These are phyloP conservation scores for Avena eriantha DNA, from an alignment of 176 grass and related monocot genomes.

Conservation along the genomic window DNA sequence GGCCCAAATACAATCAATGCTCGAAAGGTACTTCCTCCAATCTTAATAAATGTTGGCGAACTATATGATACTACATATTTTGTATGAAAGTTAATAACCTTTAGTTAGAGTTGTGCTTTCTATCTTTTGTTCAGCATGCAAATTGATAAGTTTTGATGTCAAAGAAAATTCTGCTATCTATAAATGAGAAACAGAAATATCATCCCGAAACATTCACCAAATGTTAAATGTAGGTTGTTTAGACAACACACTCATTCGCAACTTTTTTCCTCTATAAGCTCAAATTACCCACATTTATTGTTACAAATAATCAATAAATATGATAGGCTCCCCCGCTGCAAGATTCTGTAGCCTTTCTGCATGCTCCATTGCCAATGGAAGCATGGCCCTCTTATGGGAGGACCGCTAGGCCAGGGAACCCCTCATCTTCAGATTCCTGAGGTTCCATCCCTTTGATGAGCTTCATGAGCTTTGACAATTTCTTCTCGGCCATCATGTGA, in stretches of 20 bases:
- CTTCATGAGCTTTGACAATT: not conserved
- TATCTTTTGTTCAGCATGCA: slow-evolving; percentile 18
- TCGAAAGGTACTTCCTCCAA: slow-evolving; percentile 50
- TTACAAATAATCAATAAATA: no score
- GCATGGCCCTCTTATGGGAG: not conserved
- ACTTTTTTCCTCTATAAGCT: slow-evolving; percentile 12
- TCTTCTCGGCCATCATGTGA: not conserved
- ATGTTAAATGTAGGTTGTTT: not conserved
- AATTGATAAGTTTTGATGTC: not conserved
- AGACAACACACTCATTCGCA: slow-evolving; percentile 1
- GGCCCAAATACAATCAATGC: slow-evolving; percentile 43
- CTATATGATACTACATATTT: slow-evolving; percentile 24
- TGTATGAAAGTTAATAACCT: slow-evolving; percentile 11
- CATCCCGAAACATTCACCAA: not conserved
- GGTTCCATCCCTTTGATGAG: not conserved
- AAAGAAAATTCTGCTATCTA: not conserved
- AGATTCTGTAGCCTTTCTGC: not conserved
- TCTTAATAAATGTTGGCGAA: slow-evolving; percentile 25
- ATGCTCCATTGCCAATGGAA: not conserved
- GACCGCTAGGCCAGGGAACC: not conserved
- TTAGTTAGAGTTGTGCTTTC: not conserved
- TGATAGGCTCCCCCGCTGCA: no score
- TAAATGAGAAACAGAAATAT: slow-evolving; percentile 6
- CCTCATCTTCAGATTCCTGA: not conserved
- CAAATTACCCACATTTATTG: not conserved